A percentile compares a stretch with the other conserved stretches of the same genome.
These are phyloP conservation scores for Spathaspora sp. DNA, from an alignment of 1,139 yeast species.

Conservation along the genomic window DNA sequence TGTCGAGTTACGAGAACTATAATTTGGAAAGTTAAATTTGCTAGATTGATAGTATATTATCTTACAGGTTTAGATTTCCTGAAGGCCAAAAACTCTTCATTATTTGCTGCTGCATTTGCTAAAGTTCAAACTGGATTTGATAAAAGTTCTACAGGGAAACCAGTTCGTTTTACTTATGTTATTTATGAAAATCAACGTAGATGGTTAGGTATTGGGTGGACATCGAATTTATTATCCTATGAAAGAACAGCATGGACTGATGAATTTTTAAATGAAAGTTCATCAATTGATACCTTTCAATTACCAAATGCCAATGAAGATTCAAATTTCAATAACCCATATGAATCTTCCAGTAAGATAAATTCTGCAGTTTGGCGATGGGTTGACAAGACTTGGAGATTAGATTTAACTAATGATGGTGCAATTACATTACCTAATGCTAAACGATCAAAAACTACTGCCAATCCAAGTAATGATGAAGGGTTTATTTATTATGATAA, in stretches of 20 bases:
- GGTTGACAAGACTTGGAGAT: slow-evolving; percentile 91
- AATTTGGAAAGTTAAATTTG: slow-evolving; percentile 76
- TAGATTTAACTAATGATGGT: slow-evolving; percentile 88
- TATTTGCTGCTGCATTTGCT: slow-evolving; percentile 58
- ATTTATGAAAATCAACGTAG: slow-evolving; percentile 95
- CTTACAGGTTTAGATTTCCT: slow-evolving; percentile 86
- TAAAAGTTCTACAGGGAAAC: slow-evolving; percentile 37
- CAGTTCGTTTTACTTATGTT: slow-evolving; percentile 87
- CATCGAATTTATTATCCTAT: slow-evolving; percentile 82
- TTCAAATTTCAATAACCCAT: slow-evolving; percentile 24
- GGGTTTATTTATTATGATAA: slow-evolving; percentile 90
- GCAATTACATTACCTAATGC: slow-evolving; percentile 68
- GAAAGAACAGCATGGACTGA: slow-evolving; percentile 98
- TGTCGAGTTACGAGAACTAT: slow-evolving; percentile 77
- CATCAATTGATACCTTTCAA: slow-evolving; percentile 72
- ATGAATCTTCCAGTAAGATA: slow-evolving; percentile 21
- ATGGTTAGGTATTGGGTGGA: slow-evolving; percentile 99
- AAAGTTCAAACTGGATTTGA: slow-evolving; percentile 52
- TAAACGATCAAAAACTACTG: slow-evolving; percentile 64
- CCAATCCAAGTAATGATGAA: slow-evolving; percentile 76
- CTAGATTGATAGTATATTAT: slow-evolving; percentile 72
- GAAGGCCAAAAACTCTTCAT: slow-evolving; percentile 46
- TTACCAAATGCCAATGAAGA: slow-evolving; percentile 65
- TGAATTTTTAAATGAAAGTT: slow-evolving; percentile 84
- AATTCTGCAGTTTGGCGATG: slow-evolving; percentile 83